Percentiles rank a stretch among this genome's conserved stretches.
phyloP scores from a whole-genome alignment of 2,329 filamentous ascomycete genomes.

The Pestalotiopsis sp. region DNA sequence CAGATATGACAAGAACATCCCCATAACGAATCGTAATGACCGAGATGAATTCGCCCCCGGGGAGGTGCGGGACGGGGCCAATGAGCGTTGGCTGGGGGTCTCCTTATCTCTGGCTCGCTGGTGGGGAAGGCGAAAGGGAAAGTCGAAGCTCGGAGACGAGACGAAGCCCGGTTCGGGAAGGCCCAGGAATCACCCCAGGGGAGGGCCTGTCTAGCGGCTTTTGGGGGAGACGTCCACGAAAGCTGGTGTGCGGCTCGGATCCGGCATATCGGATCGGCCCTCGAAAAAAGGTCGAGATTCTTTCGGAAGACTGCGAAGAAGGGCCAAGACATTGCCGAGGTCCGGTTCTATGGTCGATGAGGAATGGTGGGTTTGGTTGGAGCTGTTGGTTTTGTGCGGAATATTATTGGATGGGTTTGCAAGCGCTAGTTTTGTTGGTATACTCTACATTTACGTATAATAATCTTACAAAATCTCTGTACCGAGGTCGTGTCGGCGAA shows the following conservation, averaged over 20 bases:
- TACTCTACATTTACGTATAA: too few relatives aligned
- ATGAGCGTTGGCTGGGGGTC: not conserved
- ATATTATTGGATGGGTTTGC: too few relatives aligned
- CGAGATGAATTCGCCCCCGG: not conserved
- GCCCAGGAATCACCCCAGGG: not conserved
- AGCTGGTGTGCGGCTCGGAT: not conserved
- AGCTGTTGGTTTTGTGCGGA: too few relatives aligned
- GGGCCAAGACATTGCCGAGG: not conserved
- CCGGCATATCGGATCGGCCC: not conserved
- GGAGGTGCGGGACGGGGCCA: not conserved
- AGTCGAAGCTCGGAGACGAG: not conserved
- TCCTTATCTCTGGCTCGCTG: conserved; percentile 1
- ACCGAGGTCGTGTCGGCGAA: too few relatives aligned
- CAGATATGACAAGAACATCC: not conserved
- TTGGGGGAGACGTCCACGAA: too few relatives aligned
- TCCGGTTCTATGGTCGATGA: not conserved
- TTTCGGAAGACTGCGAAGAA: conserved; percentile 3
- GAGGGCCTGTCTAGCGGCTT: not conserved
- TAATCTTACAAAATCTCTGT: too few relatives aligned
- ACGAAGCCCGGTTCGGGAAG: conserved; percentile 1
- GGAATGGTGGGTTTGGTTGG: too few relatives aligned
- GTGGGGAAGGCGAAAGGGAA: not conserved
- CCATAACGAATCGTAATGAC: conserved; percentile 2
- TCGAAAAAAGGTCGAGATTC: not conserved
- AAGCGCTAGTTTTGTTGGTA: too few relatives aligned